Base-by-base conservation (phyloP, 2,329 filamentous ascomycete species). In the Verticillium isaacii region DNA sequence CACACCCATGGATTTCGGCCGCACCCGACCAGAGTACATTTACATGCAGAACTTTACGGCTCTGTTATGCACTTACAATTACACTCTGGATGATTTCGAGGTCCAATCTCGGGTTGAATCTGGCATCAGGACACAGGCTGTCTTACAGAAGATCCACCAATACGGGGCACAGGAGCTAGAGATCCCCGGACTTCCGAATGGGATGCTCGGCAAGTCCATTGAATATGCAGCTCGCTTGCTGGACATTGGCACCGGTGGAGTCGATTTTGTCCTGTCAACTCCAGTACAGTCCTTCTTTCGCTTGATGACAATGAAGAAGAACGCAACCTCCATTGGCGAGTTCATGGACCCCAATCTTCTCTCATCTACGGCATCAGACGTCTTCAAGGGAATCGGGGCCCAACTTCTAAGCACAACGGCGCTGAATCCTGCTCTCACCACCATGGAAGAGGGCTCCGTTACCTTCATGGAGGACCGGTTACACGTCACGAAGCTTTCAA, bases 221-320 rank as follows among this genome's bases (percentile, higher is more conserved):
- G 34, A 57, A 14, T 60, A 61, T 17, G 60, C 67, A 3, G 12
- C 63, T 15, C 39, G 56, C 14, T 19, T 50, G 34, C 62, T 67
- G 36, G 58, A 67, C 34, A 60, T 71, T 19, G 61, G 67, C 2
- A 60, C 63, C 5, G 66, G 66, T 37, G 66, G 65, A 2, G 41
- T 66, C 5, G 63, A 69, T 57, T 64, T 63, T 58, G 62, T 63
- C 14, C 39, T 70, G 14, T 69, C 67, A 8, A 54, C 63, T 23
- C 63, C 64, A 23, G 67, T 69, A 1, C 67, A 65, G 5, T 67
- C 68, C 0, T 69, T 71, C 36, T 71, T 71, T 23, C 67, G 68
- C 17, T 61, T 71, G 34, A 69, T 71, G 68, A 62, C 65, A 11
- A 66, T 69, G 64, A 68, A 66, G 54, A 62, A 61, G 2, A 54